Base-by-base conservation (phyloP, 2,329 filamentous ascomycete genomes). In the Fusarium globosum region DNA sequence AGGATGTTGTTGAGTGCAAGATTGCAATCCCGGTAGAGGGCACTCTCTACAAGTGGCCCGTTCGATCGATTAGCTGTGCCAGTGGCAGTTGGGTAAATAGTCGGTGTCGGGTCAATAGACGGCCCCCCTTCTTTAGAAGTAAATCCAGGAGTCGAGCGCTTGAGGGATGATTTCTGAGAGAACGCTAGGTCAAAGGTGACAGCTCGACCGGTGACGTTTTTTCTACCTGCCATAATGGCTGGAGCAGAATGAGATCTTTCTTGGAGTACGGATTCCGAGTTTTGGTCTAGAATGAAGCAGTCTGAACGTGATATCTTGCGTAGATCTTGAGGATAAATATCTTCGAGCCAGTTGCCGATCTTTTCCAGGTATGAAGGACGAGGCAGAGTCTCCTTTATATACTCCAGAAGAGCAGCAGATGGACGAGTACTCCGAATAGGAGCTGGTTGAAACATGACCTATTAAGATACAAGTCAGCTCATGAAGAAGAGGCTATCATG, bases 321-420 rank as follows among this genome's bases (percentile, higher is more conserved):
- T 15, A 45, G 18, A 2, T 58, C 56, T 46, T 18, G 35, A 35
- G 42, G 68, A 28, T 72, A 68, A 33, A n/a, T 48, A 3, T 48
- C 46, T 42, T 71, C 41, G 9, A 71, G 69, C 68, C 68, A 71
- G 46, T 26, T 45, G 23, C 57, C 43, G 14, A 68, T 38, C 3
- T 39, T 42, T 28, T 64, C 42, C 18, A 67, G 18, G 18, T 30
- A 33, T 35, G 42, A 38, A 61, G 35, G 35, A 4, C 41, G 21
- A 30, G 7, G 33, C 6, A n/a, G 36, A 6, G 15, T 62, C 26
- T 43, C 36, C 15, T 71, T 66, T 52, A 71, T 55, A 59, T 68
- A 46, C 2, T 35, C 46, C 7, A 61, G 10, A 20, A 41, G 28
- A 11, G 61, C 49, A 46, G 46, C 51, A 11, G 46, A 26, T 6